Base-by-base conservation (phyloP, 768 basidiomycete genomes). In the Rhodotorula diobovata region DNA sequence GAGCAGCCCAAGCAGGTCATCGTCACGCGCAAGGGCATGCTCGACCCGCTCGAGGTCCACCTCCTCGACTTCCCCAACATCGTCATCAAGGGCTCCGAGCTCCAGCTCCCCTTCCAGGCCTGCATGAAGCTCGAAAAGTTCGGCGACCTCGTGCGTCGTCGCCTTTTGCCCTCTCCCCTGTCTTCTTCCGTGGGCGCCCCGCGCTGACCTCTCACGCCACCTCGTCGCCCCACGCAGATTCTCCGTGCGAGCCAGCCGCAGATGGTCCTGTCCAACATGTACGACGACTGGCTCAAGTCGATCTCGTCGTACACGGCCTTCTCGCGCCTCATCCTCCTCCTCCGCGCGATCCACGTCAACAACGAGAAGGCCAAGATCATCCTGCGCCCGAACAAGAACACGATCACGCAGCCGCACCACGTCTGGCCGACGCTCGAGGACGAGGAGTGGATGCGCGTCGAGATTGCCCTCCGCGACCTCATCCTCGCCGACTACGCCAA, bases 121-220 rank as follows among this genome's bases (percentile, higher is more conserved):
- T 95, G 93, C 77, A 93, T 99, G 91, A 98, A 98, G 85, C 94
- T 98, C 89, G 96, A 99, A 86, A 97, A 98, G 82, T 98, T 99
- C 76, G 96, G 96, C 83, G 96, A 99, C 80, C 84, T 99, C 72
- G 97, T 97, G 75, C 80, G 97, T 80, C 89, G 88, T 11, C 48
- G 4, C 79, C 62, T 84, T 77, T 43, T 25, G 15, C 37, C 43
- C 9, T 0, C 62, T 10, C 9, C 6, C 12, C 23, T 43, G 46
- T 20, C 16, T 16, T 28, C 8, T 55, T 9, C 35, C 9, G 46
- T 66, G 30, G 46, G 61, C 32, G 67, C 63, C 28, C 34, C 18
- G 32, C 11, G 21, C 54, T 34, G 18, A 7, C 35, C 25, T 23
- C 10, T 7, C 21, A 25, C 56, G 11, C 25, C 20, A 7, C 56